These are phyloP conservation scores for Elongisporangium prolatum DNA, from an alignment of 352 stramenopile genomes.

Conservation along the genomic window DNA sequence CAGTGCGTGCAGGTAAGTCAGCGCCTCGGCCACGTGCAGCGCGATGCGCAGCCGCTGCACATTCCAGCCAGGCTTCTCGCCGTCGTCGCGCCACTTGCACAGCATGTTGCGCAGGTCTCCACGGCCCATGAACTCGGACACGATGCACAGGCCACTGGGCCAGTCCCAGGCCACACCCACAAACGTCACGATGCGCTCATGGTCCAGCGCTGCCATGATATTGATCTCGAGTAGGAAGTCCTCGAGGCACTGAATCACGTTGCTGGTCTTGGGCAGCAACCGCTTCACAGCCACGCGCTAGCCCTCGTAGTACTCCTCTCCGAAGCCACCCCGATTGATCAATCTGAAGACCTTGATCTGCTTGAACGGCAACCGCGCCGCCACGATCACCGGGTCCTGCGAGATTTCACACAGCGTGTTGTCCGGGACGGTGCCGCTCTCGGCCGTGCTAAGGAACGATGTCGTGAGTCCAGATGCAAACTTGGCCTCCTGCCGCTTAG, in stretches of 20 bases:
- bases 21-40: conserved; percentile 46
- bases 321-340: conserved; percentile 36
- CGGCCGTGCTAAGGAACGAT: background rate
- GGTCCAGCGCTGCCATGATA: conserved; percentile 37
- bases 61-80: background rate
- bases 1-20: conserved; percentile 61
- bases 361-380: conserved; percentile 34
- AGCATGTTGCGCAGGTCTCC: conserved; percentile 44
- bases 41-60: conserved; percentile 17
- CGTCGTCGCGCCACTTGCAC: conserved; percentile 10
- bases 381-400: conserved; percentile 38
- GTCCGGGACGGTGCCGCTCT: background rate
- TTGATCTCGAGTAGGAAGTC: conserved; percentile 40
- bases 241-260: conserved; percentile 20
- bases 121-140: conserved; percentile 56
- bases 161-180: conserved; percentile 48
- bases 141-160: conserved; percentile 34
- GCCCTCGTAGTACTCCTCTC: conserved; percentile 42
- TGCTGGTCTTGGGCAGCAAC: conserved; percentile 31
- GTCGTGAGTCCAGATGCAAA: background rate
- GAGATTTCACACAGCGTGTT: conserved; percentile 4
- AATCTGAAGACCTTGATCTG: conserved; percentile 24
- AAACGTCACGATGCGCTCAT: conserved; percentile 41
- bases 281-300: conserved; percentile 43
- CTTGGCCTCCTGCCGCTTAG: background rate